Evolutionary conservation across 108 stramenopile genomes (phyloP).

Genomic region (Nitzschia sp.): DNA sequence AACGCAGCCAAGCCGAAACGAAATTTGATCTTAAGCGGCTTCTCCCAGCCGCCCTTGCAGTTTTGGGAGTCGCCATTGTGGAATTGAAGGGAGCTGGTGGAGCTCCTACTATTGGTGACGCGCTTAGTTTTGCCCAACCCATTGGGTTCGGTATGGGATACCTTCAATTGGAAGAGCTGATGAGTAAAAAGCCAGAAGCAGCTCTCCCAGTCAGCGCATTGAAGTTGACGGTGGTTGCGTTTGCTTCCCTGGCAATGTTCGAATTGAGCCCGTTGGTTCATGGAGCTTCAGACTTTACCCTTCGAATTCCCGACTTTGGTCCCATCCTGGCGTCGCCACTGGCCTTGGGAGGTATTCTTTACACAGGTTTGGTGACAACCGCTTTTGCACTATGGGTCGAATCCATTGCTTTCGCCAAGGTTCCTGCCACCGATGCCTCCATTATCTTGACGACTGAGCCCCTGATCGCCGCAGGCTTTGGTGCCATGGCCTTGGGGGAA

Average conservation of each 20-base stretch:
- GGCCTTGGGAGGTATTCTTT: conserved; percentile 61
- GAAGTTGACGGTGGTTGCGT: conserved; percentile 53
- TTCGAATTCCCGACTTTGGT: conserved; percentile 52
- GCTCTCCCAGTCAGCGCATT: conserved; percentile 62
- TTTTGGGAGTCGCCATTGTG: conserved; percentile 66
- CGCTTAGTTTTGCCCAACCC: conserved; percentile 70
- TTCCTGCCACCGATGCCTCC: conserved; percentile 73
- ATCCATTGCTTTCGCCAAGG: conserved; percentile 63
- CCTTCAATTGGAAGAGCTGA: conserved; percentile 60
- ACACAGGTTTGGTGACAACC: conserved; percentile 72
- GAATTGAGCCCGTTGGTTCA: conserved; percentile 42
- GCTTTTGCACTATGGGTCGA: conserved; percentile 71
- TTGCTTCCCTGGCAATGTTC: conserved; percentile 52
- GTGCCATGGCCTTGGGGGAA: conserved; percentile 66
- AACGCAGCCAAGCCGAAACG: conserved; percentile 22
- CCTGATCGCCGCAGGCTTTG: conserved; percentile 58
- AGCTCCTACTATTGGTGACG: conserved; percentile 57
- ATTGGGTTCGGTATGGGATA: conserved; percentile 82
- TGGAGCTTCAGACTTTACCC: conserved; percentile 23
- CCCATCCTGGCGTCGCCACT: conserved; percentile 54
- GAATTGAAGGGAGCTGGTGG: conserved; percentile 66
- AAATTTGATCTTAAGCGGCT: conserved; percentile 54
- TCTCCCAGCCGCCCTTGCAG: conserved; percentile 60
- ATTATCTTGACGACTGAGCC: conserved; percentile 79
- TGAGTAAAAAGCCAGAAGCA: conserved; percentile 61